Evolutionary conservation across 106 monocot species (phyloP), one percentile per base, ranked within the genome.

Genomic region (Allium cepa): DNA sequence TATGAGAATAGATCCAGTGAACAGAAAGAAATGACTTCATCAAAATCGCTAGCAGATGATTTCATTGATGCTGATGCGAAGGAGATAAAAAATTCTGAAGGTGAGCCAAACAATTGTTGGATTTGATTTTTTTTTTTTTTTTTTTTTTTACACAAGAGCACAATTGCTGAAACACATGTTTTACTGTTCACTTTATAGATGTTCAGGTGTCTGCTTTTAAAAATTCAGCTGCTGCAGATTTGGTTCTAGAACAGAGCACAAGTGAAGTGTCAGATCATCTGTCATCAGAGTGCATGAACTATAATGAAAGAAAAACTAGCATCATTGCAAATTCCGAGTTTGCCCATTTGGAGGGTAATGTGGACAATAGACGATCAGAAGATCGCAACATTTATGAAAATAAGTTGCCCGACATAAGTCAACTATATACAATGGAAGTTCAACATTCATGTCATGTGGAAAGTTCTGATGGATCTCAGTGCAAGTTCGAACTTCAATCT

Each of bases 371-470:
- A 36, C 22, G 14, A 27, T 51, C 26, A 27, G 8, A 28, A 15
- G 17, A 15, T 68, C 26, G 13, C 55, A 51, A 17, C 53, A 55
- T 13, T 17, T 10, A 4, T 55, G 55, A 26, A 53, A 55, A 11
- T 12, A 47, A 55, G 36, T 36, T 36, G 36, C 36, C 5, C 36
- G 36, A 36, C 36, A 5, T 36, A 36, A 36, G 36, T 14, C 53
- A 26, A 15, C 67, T 28, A 68, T 7, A 51, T 68, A 47, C 10
- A 53, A 4, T 52, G 26, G 27, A 50, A 16, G 67, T 13, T 10
- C 67, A 68, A 17, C 47, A 12, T 52, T 68, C 53, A 55, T 53
- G 53, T 53, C 55, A 13, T 68, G 67, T 53, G 51, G 67, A 53
- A 15, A 55, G 13, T 28, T 26, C 53, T 55, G 53, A 11, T 50